Conservation (phyloP, 441 rosid genomes). For the Geranium incanum region DNA sequence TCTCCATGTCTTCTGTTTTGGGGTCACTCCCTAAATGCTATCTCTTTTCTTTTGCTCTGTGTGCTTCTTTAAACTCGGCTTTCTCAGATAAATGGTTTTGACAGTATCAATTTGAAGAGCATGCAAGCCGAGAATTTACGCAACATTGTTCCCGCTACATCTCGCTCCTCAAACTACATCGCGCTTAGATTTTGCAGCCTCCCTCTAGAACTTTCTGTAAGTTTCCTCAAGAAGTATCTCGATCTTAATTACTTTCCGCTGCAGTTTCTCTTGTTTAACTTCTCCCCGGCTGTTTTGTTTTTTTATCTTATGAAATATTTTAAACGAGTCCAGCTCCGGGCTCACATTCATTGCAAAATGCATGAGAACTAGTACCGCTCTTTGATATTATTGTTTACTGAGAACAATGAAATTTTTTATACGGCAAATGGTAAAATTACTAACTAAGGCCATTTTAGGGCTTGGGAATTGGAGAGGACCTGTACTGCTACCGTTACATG, state of each 20-base stretch:
- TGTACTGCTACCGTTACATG: slow-evolving; percentile 51
- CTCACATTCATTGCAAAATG: background rate
- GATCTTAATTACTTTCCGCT: background rate
- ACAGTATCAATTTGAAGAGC: slow-evolving; percentile 92
- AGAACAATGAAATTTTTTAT: background rate
- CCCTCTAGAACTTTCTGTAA: slow-evolving; percentile 61
- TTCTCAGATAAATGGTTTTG: slow-evolving; percentile 79
- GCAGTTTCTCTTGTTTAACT: background rate
- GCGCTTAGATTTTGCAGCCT: slow-evolving; percentile 63
- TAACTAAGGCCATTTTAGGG: slow-evolving; percentile 26
- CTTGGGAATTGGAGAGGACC: slow-evolving; percentile 39
- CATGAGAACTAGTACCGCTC: background rate
- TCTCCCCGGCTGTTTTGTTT: background rate
- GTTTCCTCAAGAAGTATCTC: slow-evolving; percentile 26
- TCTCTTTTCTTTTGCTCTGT: slow-evolving; percentile 22
- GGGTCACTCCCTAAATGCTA: slow-evolving; percentile 12
- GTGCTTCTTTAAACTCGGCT: slow-evolving; percentile 30
- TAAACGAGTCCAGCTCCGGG: background rate
- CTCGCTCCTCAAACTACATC: slow-evolving; percentile 81
- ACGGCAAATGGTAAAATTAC: background rate
- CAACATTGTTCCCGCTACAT: slow-evolving; percentile 70
- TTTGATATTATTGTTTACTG: slow-evolving; percentile 10
- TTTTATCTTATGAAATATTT: background rate
- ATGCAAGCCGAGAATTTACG: slow-evolving; percentile 83
- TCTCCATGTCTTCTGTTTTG: slow-evolving; percentile 5